Base-by-base conservation (phyloP, 2,329 filamentous ascomycete species). In the Trichoderma sp. region DNA sequence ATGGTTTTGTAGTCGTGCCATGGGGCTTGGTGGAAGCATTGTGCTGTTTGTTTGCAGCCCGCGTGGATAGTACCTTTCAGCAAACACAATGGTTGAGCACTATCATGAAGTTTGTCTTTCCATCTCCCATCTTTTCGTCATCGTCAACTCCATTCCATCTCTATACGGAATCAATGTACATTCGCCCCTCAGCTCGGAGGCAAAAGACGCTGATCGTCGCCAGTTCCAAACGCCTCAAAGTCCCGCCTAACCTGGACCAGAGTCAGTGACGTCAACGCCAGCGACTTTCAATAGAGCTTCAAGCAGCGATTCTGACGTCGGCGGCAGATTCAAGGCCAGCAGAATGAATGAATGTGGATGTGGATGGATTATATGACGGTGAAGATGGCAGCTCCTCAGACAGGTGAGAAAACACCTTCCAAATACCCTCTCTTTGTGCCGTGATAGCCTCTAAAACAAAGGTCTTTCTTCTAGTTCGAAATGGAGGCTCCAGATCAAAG, bases 251-350 rank as follows among this genome's bases (percentile, higher is more conserved):
- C 35, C 17, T 34, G 17, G 25, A 59, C 57, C 9, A 19, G 37
- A 59, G 57, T 39, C 34, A 32, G 34, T 54, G 50, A 54, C 60
- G 60, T 64, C 60, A 64, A 54, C 60, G 13, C 42, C 54, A 58
- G 34, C n/a, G 5, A 17, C 32, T 35, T 29, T 32, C 9, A 7
- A 52, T 63, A 4, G 35, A 29, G 54, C 45, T 25, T 22, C 17
- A 13, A n/a, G 5, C 54, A 19, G 32, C n/a, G 15, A 53, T 45
- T 54, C 65, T 67, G 65, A 67, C 65, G 65, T 67, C 48, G 65
- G 65, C 57, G 57, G 65, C 65, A 61, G 34, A 19, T 25, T 25
- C 32, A 48, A n/a, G 37, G 57, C 57, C 37, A 60, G 27, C 22
- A 27, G 19, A 27, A 52, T 27, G 22, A n/a, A 25, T 37, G 19